phyloP scores from a whole-genome alignment of 345 rosid species.

The Pseudoturritis turrita region DNA sequence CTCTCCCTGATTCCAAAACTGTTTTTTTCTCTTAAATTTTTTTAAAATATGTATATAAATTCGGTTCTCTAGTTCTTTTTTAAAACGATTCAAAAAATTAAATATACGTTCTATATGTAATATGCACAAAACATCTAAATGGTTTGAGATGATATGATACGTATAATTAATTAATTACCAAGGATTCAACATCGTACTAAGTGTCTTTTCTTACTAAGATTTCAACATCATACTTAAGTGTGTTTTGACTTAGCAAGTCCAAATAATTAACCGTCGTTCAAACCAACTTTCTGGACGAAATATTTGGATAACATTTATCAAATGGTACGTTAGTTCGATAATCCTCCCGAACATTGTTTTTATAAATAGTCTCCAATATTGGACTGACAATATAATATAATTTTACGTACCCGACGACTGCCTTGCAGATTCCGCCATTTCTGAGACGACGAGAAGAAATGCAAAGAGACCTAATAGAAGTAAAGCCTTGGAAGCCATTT shows the following conservation, averaged over 20 bases:
- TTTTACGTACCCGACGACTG: neutral
- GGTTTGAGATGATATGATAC: neutral
- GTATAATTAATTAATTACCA: too few species aligned
- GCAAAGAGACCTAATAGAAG: constrained; percentile 2
- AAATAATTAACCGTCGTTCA: neutral
- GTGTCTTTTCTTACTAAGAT: neutral
- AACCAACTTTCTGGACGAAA: neutral
- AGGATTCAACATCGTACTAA: neutral
- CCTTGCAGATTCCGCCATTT: neutral
- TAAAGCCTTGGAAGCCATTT: constrained; percentile 14
- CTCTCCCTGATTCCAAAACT: neutral
- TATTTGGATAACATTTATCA: neutral
- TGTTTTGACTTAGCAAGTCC: neutral
- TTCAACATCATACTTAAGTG: neutral
- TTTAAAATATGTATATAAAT: neutral
- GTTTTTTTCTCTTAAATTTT: too few species aligned
- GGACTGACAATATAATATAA: too few species aligned
- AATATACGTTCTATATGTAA: neutral
- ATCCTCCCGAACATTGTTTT: neutral
- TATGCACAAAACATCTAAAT: neutral
- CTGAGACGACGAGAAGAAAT: constrained; percentile 1
- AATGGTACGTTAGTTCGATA: neutral
- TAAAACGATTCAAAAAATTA: too few species aligned
- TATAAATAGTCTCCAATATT: too few species aligned
- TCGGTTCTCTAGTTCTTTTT: too few species aligned